Conservation (phyloP, 2,329 filamentous ascomycete species). For the Arthrobotrys iridis region DNA sequence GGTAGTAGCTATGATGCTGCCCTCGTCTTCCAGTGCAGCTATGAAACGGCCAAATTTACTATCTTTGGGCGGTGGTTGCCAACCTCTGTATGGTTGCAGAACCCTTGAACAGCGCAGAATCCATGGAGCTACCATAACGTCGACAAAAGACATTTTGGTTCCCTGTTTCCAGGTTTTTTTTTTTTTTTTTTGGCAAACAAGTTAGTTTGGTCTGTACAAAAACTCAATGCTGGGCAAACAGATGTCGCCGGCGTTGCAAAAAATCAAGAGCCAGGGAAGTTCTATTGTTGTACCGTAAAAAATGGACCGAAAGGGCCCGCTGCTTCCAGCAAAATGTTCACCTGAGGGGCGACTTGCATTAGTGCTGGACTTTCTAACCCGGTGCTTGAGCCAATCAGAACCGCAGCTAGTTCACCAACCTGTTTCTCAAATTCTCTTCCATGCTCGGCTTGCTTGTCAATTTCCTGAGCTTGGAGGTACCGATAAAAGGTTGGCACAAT, state of each 20-base stretch:
- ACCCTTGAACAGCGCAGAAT: conserved; percentile 61
- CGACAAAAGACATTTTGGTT: conserved; percentile 61
- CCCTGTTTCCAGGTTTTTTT: conserved; percentile 30
- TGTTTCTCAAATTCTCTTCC: conserved; percentile 72
- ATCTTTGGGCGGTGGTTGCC: conserved; percentile 60
- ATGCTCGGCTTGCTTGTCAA: conserved; percentile 68
- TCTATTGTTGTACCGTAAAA: conserved; percentile 55
- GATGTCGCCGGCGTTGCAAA: conserved; percentile 10
- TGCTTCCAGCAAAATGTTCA: conserved; percentile 60
- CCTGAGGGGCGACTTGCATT: conserved; percentile 54
- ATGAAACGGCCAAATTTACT: conserved; percentile 62
- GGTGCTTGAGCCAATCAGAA: conserved; percentile 34
- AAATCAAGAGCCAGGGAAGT: conserved; percentile 1
- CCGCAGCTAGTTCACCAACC: conserved; percentile 65
- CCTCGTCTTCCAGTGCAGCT: conserved; percentile 61
- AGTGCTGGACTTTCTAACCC: conserved; percentile 39
- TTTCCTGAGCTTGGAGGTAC: conserved; percentile 73
- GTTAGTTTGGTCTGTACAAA: conserved; percentile 2
- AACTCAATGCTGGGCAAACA: conserved; percentile 4
- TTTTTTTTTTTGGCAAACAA: conserved; percentile 4
- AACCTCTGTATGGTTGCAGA: conserved; percentile 62
- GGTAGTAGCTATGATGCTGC: conserved; percentile 61
- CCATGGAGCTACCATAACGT: conserved; percentile 63
- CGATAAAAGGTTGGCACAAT: conserved; percentile 81
- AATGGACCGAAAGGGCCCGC: conserved; percentile 59